Conservation (phyloP, 2,329 filamentous ascomycete species). For the Colletotrichum camelliae region DNA sequence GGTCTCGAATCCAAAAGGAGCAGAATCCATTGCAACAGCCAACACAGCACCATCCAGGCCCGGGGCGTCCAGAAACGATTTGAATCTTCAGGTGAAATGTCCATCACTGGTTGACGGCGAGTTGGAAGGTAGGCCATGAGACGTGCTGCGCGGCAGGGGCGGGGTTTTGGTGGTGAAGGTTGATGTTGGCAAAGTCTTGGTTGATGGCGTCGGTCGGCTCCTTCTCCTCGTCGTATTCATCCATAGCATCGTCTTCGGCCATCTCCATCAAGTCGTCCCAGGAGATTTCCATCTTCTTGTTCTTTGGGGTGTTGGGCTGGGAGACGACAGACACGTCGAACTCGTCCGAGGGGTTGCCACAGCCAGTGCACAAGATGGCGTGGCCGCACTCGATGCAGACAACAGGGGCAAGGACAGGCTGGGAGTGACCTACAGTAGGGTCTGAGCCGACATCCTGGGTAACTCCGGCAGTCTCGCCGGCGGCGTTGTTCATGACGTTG, state of each 20-base stretch:
- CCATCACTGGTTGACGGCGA: slow-evolving; percentile 9
- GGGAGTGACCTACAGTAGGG: slow-evolving; percentile 87
- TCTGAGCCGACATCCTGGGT: slow-evolving; percentile 97
- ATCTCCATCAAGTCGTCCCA: slow-evolving; percentile 22
- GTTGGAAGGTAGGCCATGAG: slow-evolving; percentile 17
- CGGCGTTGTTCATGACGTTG: slow-evolving; percentile 88
- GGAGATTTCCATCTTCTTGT: slow-evolving; percentile 8
- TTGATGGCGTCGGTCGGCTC: slow-evolving; percentile 12
- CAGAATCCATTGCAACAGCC: slow-evolving; percentile 21
- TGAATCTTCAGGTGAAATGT: not conserved
- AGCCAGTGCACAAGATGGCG: slow-evolving; percentile 47
- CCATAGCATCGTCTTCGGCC: slow-evolving; percentile 36
- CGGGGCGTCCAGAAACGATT: not conserved
- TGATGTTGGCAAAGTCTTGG: not conserved
- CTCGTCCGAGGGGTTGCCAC: slow-evolving; percentile 31
- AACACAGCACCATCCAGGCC: not conserved
- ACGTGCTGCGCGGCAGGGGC: not conserved
- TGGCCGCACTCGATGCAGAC: slow-evolving; percentile 53
- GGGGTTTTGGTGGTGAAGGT: not conserved
- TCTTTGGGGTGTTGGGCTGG: not conserved
- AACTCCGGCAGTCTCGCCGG: slow-evolving; percentile 94
- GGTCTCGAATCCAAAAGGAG: slow-evolving; percentile 23
- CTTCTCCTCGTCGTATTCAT: slow-evolving; percentile 45
- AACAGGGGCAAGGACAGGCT: slow-evolving; percentile 34
- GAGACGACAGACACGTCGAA: slow-evolving; percentile 4